Evolutionary conservation across 163 green algal species (phyloP).

Genomic region (Chlamydomonas reinhardtii): DNA sequence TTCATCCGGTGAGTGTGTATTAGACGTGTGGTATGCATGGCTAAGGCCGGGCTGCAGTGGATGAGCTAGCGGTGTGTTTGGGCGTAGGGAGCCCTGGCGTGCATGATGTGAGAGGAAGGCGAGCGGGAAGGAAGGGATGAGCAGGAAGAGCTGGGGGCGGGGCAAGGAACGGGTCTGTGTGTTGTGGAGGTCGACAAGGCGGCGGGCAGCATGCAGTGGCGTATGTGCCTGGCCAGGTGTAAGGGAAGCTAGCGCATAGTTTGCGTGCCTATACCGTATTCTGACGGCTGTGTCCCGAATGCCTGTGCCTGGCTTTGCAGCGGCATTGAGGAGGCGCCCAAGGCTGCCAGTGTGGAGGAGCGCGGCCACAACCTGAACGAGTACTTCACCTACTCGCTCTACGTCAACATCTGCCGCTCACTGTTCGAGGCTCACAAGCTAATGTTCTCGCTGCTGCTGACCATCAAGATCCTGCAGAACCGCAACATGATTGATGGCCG

Average conservation of each 20-base stretch:
- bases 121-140: conserved; percentile 58
- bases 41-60: no score
- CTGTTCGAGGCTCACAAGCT: conserved; percentile 92
- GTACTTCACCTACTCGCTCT: conserved; percentile 83
- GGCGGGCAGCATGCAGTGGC: no score
- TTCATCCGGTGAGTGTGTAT: conserved; percentile 48
- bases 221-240: no score
- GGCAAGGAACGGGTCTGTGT: background rate
- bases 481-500: conserved; percentile 65
- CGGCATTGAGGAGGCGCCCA: conserved; percentile 72
- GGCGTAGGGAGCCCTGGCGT: no score
- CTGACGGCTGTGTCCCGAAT: no score
- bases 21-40: no score
- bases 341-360: conserved; percentile 66
- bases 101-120: no score
- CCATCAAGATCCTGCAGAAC: conserved; percentile 76
- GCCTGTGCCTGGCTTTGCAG: conserved; percentile 22
- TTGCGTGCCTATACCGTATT: no score
- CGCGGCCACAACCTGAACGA: conserved; percentile 79
- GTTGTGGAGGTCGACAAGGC: no score
- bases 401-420: conserved; percentile 85
- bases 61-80: no score
- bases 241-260: no score
- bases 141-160: conserved; percentile 54
- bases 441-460: conserved; percentile 83